Conservation (phyloP, 202 grass and related monocot genomes). For the Hordeum pubiflorum region DNA sequence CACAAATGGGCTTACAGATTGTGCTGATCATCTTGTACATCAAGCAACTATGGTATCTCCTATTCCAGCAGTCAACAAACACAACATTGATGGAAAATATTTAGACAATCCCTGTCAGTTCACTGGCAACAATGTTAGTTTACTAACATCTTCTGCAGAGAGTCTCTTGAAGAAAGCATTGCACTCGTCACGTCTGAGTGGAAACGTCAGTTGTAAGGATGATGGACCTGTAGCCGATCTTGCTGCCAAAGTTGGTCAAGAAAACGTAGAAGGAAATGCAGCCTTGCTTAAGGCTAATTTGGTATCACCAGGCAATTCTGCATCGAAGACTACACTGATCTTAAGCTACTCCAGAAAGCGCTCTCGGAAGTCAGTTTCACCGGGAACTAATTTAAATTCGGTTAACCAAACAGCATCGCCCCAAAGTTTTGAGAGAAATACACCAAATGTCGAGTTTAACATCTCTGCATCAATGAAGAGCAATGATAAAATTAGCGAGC, state of each 20-base stretch:
- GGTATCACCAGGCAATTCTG: constrained; percentile 4
- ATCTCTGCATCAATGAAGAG: constrained; percentile 13
- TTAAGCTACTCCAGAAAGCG: constrained; percentile 30
- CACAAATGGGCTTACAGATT: not conserved
- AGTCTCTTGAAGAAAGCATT: constrained; percentile 16
- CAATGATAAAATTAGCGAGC: not conserved
- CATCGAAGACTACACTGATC: constrained; percentile 6
- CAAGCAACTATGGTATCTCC: not conserved
- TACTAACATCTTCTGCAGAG: constrained; percentile 20
- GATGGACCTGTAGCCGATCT: constrained; percentile 14
- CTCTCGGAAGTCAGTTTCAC: constrained; percentile 25
- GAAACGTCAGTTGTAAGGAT: constrained; percentile 20
- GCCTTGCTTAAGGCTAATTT: not conserved
- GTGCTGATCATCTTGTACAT: constrained; percentile 24
- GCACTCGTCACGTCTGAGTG: not conserved
- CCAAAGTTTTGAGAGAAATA: constrained; percentile 3
- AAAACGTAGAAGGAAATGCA: constrained; percentile 12
- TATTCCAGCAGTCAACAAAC: not conserved
- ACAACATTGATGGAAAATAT: not conserved
- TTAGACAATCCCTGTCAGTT: constrained; percentile 6
- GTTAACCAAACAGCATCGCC: not conserved
- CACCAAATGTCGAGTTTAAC: not conserved
- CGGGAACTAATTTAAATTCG: constrained; percentile 24
- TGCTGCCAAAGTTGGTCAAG: constrained; percentile 7
- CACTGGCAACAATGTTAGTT: constrained; percentile 18